Conservation (phyloP, 2,329 filamentous ascomycete species). For the Fusarium pseudonygamai region DNA sequence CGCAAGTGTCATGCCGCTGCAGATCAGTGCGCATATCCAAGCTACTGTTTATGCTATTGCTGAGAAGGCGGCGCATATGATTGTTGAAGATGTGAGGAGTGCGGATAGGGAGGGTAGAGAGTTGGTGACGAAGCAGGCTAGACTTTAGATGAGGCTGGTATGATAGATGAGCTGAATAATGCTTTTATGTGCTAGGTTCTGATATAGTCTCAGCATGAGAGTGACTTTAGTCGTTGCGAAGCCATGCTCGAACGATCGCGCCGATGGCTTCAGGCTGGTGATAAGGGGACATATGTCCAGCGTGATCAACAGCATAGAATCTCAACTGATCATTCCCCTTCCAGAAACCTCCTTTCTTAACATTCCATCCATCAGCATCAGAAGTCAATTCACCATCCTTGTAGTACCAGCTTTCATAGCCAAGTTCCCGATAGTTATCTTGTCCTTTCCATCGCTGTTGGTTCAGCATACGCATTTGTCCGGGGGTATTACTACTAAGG, state of each 20-base stretch:
- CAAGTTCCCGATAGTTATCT: not conserved
- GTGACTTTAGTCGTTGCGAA: not conserved
- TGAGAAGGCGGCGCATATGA: constrained; percentile 43
- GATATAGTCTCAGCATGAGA: rapidly evolving
- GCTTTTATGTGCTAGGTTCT: too few species aligned
- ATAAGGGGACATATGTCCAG: constrained; percentile 14
- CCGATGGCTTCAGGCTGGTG: constrained; percentile 24
- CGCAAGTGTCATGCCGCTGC: constrained; percentile 45
- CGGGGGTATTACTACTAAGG: constrained; percentile 13
- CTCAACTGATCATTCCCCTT: constrained; percentile 19
- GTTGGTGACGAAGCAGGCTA: not conserved
- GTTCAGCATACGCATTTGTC: constrained; percentile 26
- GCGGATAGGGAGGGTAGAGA: not conserved
- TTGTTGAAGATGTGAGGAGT: constrained; percentile 28
- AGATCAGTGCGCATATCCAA: constrained; percentile 45
- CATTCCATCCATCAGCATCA: not conserved
- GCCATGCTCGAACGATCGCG: constrained; percentile 7
- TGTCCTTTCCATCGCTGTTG: constrained; percentile 11
- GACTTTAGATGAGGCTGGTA: not conserved
- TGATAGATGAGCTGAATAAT: not conserved
- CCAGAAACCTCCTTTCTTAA: constrained; percentile 11
- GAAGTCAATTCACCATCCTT: constrained; percentile 5
- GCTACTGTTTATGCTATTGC: constrained; percentile 51
- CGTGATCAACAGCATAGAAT: constrained; percentile 27
- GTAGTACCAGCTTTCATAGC: constrained; percentile 6